Evolutionary conservation across 345 rosid species (phyloP).

Genomic region (Pistacia integerrima): DNA sequence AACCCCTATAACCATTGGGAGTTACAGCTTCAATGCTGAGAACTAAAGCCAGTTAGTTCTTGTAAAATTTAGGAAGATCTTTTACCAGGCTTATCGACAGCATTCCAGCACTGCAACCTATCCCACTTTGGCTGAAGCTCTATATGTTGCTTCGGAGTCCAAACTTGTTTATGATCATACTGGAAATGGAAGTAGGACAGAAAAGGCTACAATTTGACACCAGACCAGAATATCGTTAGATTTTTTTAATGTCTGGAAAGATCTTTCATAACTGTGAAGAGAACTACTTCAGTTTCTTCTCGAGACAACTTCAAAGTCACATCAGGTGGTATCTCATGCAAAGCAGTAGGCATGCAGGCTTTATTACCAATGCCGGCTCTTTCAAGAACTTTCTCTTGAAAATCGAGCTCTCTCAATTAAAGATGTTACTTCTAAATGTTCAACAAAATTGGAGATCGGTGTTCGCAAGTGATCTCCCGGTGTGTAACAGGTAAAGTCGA

Average conservation of each 20-base stretch:
- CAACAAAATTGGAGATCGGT: slow-evolving; percentile 23
- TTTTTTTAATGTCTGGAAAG: slow-evolving; percentile 45
- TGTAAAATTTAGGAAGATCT: slow-evolving; percentile 57
- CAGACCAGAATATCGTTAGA: slow-evolving; percentile 56
- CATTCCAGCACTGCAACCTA: slow-evolving; percentile 68
- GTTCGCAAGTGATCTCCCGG: slow-evolving; percentile 47
- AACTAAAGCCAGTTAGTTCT: no score
- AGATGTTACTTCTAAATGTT: slow-evolving; percentile 34
- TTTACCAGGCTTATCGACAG: slow-evolving; percentile 49
- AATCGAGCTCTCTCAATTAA: slow-evolving; percentile 41
- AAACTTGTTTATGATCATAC: slow-evolving; percentile 50
- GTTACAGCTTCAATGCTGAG: slow-evolving; percentile 62
- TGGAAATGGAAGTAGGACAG: slow-evolving; percentile 62
- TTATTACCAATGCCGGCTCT: slow-evolving; percentile 65
- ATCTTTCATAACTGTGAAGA: slow-evolving; percentile 45
- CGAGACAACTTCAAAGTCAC: slow-evolving; percentile 27
- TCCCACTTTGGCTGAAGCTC: slow-evolving; percentile 58
- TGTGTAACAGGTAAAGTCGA: slow-evolving; percentile 58
- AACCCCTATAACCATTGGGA: slow-evolving; percentile 46
- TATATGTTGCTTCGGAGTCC: slow-evolving; percentile 52
- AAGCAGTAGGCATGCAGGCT: slow-evolving; percentile 35
- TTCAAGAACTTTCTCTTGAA: slow-evolving; percentile 48
- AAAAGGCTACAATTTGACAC: slow-evolving; percentile 74
- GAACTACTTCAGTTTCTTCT: slow-evolving; percentile 49
- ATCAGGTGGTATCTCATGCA: slow-evolving; percentile 48